These are phyloP conservation scores for Xerocomus minutiporus DNA, from an alignment of 1,284 basidiomycete genomes.

Conservation along the genomic window DNA sequence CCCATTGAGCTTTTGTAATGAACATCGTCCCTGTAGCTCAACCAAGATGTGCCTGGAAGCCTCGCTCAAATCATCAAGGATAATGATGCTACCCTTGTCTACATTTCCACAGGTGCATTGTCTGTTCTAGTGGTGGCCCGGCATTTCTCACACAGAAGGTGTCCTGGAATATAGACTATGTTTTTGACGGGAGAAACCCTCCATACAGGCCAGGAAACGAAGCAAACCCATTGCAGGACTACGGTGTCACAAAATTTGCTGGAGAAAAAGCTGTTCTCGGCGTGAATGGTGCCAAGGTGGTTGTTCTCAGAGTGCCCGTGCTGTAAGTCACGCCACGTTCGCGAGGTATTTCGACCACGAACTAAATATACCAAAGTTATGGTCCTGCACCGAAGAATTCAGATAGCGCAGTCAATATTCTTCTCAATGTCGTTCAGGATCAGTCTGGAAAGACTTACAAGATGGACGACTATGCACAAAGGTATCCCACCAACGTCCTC, in stretches of 20 bases:
- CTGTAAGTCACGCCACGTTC: constrained; percentile 44
- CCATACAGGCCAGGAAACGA: constrained; percentile 64
- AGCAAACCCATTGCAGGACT: constrained; percentile 75
- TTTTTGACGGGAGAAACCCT: constrained; percentile 80
- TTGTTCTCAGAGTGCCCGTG: constrained; percentile 77
- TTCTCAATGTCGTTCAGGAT: constrained; percentile 74
- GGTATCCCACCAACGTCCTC: constrained; percentile 75
- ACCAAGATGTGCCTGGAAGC: constrained; percentile 58
- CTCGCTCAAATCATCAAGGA: constrained; percentile 57
- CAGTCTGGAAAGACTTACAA: constrained; percentile 74
- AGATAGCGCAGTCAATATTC: constrained; percentile 75
- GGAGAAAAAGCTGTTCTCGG: constrained; percentile 66
- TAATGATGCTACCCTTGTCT: constrained; percentile 59
- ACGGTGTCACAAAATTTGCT: constrained; percentile 72
- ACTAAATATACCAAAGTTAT: constrained; percentile 49
- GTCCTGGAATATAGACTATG: constrained; percentile 56
- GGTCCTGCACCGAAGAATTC: constrained; percentile 72
- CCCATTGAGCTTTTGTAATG: neutral
- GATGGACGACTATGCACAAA: constrained; percentile 84
- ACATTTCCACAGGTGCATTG: constrained; percentile 69
- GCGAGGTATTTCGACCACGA: neutral
- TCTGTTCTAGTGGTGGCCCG: neutral
- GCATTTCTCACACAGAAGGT: constrained; percentile 11
- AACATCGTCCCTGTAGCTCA: constrained; percentile 46
- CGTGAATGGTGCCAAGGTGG: constrained; percentile 48